Conservation (phyloP, 2,329 filamentous ascomycete species). For the Diplodia seriata region DNA sequence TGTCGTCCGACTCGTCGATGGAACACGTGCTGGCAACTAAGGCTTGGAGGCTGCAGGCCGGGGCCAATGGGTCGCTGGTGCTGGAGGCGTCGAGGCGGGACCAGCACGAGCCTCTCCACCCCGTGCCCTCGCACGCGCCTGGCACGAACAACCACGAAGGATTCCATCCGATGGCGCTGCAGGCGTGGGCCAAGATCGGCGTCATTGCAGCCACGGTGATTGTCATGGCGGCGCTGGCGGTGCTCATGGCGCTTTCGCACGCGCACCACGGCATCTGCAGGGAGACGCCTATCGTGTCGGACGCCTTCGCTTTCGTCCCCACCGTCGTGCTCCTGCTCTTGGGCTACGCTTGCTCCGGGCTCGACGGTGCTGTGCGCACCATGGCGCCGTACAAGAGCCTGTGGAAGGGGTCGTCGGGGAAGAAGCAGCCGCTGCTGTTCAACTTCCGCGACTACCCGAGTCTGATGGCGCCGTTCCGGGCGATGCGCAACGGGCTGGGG, state of each 20-base stretch:
- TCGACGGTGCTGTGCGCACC: conserved; percentile 10
- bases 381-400: conserved; percentile 28
- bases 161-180: conserved; percentile 14
- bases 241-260: background rate
- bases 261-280: conserved; percentile 18
- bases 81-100: conserved; percentile 11
- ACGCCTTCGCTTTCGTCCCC: conserved; percentile 20
- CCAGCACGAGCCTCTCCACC: background rate
- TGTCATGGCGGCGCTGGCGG: conserved; percentile 14
- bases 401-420: conserved; percentile 3
- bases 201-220: conserved; percentile 3
- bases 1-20: conserved; percentile 7
- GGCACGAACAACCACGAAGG: conserved; percentile 10
- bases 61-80: conserved; percentile 8
- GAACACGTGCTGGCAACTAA: background rate
- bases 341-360: conserved; percentile 21
- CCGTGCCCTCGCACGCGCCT: conserved; percentile 1
- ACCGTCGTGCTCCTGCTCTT: conserved; percentile 17
- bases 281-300: background rate
- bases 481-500: background rate
- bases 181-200: conserved; percentile 14
- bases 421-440: conserved; percentile 27
- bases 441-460: conserved; percentile 13
- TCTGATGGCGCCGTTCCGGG: background rate
- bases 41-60: conserved; percentile 14